Evolutionary conservation across 2,329 filamentous ascomycete species (phyloP).

Genomic region (Scolecobasidium constrictum): DNA sequence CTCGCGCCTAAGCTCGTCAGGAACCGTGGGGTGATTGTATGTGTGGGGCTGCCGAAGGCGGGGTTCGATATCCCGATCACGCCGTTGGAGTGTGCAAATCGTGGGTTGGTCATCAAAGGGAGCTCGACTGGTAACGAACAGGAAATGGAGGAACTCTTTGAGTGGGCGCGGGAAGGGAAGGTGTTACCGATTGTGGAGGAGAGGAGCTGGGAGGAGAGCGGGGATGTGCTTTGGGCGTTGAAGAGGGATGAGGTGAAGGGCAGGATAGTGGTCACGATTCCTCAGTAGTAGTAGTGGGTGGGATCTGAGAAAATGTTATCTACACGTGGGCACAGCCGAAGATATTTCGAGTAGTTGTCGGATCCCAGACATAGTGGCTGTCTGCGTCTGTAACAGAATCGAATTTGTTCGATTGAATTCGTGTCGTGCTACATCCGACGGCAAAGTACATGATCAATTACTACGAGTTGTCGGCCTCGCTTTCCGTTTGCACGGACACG

Average conservation of each 20-base stretch:
- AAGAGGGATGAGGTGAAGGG: constrained; percentile 24
- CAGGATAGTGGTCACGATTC: constrained; percentile 21
- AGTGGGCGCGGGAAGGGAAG: constrained; percentile 31
- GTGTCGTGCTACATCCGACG: no score
- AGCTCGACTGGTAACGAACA: constrained; percentile 33
- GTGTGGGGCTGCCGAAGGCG: constrained; percentile 34
- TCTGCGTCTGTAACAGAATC: no score
- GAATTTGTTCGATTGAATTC: no score
- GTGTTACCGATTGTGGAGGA: constrained; percentile 11
- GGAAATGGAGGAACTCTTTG: constrained; percentile 36
- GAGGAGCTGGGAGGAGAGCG: constrained; percentile 17
- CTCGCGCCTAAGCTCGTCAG: constrained; percentile 34
- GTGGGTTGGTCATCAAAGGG: constrained; percentile 33
- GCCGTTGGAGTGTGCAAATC: constrained; percentile 30
- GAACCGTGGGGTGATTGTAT: constrained; percentile 35
- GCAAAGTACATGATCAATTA: no score
- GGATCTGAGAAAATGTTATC: no score
- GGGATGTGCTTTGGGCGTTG: constrained; percentile 23
- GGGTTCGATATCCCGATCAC: constrained; percentile 34
- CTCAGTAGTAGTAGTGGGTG: constrained; percentile 1
- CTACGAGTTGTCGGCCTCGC: no score
- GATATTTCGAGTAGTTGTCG: no score
- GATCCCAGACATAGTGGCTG: no score
- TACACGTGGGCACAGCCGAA: no score
- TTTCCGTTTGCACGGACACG: no score